Evolutionary conservation across 805 yeast species (phyloP).

Genomic region (Candida nonsorbophila): DNA sequence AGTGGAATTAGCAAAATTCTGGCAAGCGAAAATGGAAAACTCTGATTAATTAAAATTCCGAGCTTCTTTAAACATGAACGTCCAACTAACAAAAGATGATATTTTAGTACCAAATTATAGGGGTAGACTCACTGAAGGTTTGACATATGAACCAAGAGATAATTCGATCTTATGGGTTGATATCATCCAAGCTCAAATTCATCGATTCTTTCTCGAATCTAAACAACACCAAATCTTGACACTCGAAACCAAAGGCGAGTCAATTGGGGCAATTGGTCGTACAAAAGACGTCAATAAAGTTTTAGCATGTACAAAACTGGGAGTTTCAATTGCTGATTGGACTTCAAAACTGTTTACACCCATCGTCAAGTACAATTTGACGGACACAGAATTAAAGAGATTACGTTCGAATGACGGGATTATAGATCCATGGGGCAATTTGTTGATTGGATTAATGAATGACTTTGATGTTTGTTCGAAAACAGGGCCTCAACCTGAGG

Average conservation of each 20-base stretch:
- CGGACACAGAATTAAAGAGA: constrained; percentile 13
- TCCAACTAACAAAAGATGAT: constrained; percentile 5
- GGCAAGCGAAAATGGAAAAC: constrained; percentile 9
- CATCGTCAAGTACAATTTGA: constrained; percentile 34
- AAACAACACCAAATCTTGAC: constrained; percentile 31
- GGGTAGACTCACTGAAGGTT: constrained; percentile 60
- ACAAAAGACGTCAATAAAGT: constrained; percentile 51
- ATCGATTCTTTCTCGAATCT: constrained; percentile 21
- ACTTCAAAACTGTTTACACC: constrained; percentile 24
- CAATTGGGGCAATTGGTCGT: constrained; percentile 70
- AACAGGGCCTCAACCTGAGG: constrained; percentile 25
- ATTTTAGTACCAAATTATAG: constrained; percentile 23
- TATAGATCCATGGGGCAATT: constrained; percentile 68
- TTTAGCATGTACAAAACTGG: constrained; percentile 59
- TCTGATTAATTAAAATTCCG: neutral
- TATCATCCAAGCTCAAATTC: constrained; percentile 34
- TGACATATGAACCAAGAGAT: constrained; percentile 55
- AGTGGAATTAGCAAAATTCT: constrained; percentile 38
- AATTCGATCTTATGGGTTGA: constrained; percentile 47
- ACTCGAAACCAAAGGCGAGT: constrained; percentile 28
- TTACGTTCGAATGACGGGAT: constrained; percentile 74
- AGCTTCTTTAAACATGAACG: too few species aligned
- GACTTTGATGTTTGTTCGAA: constrained; percentile 33
- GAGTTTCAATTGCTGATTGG: constrained; percentile 55
- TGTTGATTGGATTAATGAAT: constrained; percentile 80